Evolutionary conservation across 768 basidiomycete genomes (phyloP), one percentile per base, ranked within the genome.

Genomic region (Amanita inopinata): DNA sequence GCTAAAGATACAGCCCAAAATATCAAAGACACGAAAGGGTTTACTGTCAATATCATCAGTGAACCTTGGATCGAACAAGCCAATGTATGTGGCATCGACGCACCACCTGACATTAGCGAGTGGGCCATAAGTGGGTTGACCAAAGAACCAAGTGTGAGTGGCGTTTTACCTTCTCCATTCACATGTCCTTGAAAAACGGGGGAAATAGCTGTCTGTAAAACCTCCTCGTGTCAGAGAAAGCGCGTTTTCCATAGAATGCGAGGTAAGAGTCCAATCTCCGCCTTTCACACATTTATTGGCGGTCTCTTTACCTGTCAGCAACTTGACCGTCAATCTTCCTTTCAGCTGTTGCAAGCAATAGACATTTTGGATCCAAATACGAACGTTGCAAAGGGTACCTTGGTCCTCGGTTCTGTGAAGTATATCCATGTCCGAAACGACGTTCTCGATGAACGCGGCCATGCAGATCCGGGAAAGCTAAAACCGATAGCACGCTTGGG

Each of bases 31-130:
- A 80, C 74, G 10, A 79, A 78, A 48, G 70, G 75, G 19, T 89
- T 87, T 55, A 78, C 76, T 3, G 75, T 82, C 31, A 83, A 80
- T 49, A 77, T 83, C 35, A 81, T 90, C 56, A 83, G 80, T 49
- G 80, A 85, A 56, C 68, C 81, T 0, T 82, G 76, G 61, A 53
- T 74, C 27, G 70, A 72, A 44, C 70, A 74, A 6, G 77, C 80
- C 3, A 81, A 80, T 48, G 56, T 57, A 17, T 58, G 63, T 35
- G 63, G 69, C 1, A 63, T 77, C n/a, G 69, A 80, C 45, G 65
- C 74, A 3, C 80, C 77, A 5, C 57, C 58, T 5, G 60, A 69
- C 12, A 59, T 73, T 19, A 68, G 70, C 43, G 77, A 80, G 57
- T 83, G 82, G 81, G 60, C 59, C 4, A 54, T 81, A 32, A 76